Evolutionary conservation across 2,329 filamentous ascomycete species (phyloP).

Genomic region (Xylariales sp.): DNA sequence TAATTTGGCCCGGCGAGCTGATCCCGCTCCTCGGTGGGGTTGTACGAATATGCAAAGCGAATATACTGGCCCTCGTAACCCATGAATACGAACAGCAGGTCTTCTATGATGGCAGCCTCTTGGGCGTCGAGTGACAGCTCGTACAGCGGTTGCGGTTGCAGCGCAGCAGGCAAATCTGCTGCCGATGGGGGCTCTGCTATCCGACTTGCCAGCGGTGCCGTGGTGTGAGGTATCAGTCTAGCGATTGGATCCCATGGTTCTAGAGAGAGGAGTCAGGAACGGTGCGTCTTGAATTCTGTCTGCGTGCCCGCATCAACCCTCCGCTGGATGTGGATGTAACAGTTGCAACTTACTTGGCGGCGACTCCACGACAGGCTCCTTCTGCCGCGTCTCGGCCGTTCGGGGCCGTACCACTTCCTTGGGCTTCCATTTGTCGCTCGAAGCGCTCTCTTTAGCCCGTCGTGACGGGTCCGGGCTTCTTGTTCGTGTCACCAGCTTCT

Average conservation of each 20-base stretch:
- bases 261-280: too few species aligned
- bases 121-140: conserved; percentile 76
- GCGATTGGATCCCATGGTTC: conserved; percentile 77
- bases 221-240: conserved; percentile 62
- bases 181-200: conserved; percentile 68
- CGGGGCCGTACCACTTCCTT: conserved; percentile 38
- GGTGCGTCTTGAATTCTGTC: too few species aligned
- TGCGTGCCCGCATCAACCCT: too few species aligned
- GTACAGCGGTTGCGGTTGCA: conserved; percentile 64
- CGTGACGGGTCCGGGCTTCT: conserved; percentile 58
- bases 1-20: conserved; percentile 79
- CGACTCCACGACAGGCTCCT: conserved; percentile 41
- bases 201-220: conserved; percentile 44
- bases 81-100: conserved; percentile 94
- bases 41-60: conserved; percentile 76
- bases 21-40: conserved; percentile 81
- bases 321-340: too few species aligned
- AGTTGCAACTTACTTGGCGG: too few species aligned
- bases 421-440: conserved; percentile 25
- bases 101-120: conserved; percentile 82
- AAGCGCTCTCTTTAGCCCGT: conserved; percentile 23
- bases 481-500: conserved; percentile 55
- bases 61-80: conserved; percentile 98
- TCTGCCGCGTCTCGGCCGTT: conserved; percentile 38
- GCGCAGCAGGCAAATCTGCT: conserved; percentile 62